Base-by-base conservation (phyloP, 768 basidiomycete species). In the Tremella mesenterica region DNA sequence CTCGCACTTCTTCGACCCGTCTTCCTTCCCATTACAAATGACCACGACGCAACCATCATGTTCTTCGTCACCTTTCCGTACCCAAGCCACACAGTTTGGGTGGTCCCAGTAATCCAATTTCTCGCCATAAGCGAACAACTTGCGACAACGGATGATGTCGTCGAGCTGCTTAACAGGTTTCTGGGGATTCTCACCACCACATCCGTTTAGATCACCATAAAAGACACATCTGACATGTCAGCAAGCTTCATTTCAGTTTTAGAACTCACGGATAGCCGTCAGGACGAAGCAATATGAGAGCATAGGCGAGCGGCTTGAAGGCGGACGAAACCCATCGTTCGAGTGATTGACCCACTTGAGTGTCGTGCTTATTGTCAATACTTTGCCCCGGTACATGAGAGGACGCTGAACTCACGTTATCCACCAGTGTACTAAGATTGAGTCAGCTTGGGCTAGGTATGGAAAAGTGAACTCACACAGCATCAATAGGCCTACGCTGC, bases 401-500 rank as follows among this genome's bases (percentile, higher is more conserved):
- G 4, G 39, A 21, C 39, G 34, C n/a, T 1, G 21, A 5, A 49
- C 66, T 57, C 26, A 73, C 67, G 49, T 73, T 70, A 47, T 68
- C 70, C 16, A 67, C 66, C 33, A 67, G 58, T 4, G 63, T 71
- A 10, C 56, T 65, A n/a, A 13, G 1, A 23, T n/a, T 1, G 25
- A 0, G 34, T 53, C 29, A 52, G 41, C 34, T 50, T 30, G 28
- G n/a, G 27, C 18, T 48, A 44, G 29, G 18, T 12, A 8, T 2
- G 51, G 5, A 44, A 20, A 33, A 31, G 53, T 44, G 43, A 43
- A 33, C 63, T 43, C 61, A 73, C 58, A 95, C 87, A 3, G 90
- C 86, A 66, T 90, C 86, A 25, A 79, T 76, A 2, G 91, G 89
- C 55, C 81, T 79, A 2, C 75, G 65, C 52, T 83, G 77, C 16